Conservation (phyloP, 345 rosid species). For the Eutrema yunnanense region DNA sequence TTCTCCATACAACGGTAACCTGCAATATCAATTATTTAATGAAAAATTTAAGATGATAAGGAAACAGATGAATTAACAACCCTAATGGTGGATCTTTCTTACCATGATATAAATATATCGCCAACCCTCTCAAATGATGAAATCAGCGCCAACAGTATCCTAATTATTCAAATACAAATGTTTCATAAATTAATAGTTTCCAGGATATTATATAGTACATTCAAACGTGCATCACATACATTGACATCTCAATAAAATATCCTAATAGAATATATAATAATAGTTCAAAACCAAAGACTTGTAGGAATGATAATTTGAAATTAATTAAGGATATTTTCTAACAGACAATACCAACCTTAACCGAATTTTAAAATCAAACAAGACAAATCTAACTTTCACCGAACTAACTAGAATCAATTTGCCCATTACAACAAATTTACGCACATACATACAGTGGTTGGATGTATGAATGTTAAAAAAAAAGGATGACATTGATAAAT, state of each 20-base stretch:
- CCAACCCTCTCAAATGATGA: conserved; percentile 63
- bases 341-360: background rate
- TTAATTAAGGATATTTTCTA: background rate
- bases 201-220: background rate
- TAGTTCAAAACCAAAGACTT: background rate
- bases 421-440: background rate
- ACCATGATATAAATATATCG: conserved; percentile 74
- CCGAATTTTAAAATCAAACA: background rate
- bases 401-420: background rate
- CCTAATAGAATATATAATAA: background rate
- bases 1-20: conserved; percentile 89
- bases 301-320: background rate
- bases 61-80: background rate
- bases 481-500: background rate
- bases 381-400: background rate
- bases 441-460: background rate
- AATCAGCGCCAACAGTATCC: conserved; percentile 75
- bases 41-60: background rate
- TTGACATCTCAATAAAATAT: background rate
- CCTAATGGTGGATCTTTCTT: background rate
- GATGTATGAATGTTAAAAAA: background rate
- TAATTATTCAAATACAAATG: conserved; percentile 21
- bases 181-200: background rate
- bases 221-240: conserved; percentile 18
- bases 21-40: conserved; percentile 14